Conservation (phyloP, 306 rosid genomes). For the Canavalia ensiformis region DNA sequence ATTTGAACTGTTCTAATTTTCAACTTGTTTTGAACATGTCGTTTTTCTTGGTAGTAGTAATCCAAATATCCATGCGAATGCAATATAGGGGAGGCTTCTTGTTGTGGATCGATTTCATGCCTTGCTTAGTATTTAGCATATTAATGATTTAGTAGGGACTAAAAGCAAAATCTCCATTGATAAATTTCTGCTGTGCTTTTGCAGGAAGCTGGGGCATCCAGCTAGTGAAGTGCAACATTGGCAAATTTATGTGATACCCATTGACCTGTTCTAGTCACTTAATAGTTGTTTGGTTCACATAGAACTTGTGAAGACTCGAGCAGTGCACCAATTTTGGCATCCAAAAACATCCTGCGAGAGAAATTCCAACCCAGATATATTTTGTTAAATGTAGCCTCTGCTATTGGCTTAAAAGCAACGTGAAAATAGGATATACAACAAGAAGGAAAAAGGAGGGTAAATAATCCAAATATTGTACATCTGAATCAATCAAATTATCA, state of each 20-base stretch:
- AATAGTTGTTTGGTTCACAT: constrained; percentile 39
- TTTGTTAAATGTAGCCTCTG: constrained; percentile 31
- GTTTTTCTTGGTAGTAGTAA: background rate
- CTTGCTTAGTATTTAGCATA: background rate
- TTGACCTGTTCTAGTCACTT: constrained; percentile 16
- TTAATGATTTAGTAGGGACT: background rate
- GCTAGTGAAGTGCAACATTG: constrained; percentile 39
- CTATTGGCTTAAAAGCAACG: constrained; percentile 11
- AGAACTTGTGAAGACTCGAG: constrained; percentile 6
- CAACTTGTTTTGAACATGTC: background rate
- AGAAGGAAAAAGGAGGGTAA: constrained; percentile 19
- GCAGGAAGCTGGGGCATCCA: constrained; percentile 43
- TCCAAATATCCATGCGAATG: background rate
- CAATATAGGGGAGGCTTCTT: constrained; percentile 15
- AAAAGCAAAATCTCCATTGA: constrained; percentile 15
- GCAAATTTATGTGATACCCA: constrained; percentile 17
- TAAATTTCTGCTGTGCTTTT: constrained; percentile 6
- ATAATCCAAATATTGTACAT: constrained; percentile 30
- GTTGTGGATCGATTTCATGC: background rate
- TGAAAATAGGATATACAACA: constrained; percentile 28
- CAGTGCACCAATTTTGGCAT: constrained; percentile 35
- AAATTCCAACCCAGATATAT: background rate
- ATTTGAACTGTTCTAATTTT: background rate
- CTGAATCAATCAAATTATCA: background rate
- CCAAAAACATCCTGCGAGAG: background rate